A percentile compares a stretch with the other conserved stretches of the same genome.
These are phyloP conservation scores for Lactarius deliciosus DNA, from an alignment of 768 basidiomycete genomes.

Conservation along the genomic window DNA sequence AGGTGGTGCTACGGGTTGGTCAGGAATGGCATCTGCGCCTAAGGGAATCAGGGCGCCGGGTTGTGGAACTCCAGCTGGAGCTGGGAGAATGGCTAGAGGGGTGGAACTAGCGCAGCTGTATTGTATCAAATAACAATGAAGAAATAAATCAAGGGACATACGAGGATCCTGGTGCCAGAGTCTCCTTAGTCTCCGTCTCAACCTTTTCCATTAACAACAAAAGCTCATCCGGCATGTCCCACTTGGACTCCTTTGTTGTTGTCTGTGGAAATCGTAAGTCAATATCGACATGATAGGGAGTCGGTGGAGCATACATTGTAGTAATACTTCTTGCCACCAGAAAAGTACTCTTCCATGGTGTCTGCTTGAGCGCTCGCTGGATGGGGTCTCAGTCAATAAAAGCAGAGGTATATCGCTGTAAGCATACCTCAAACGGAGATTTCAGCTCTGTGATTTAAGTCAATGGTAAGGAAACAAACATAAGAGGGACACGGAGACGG, in stretches of 20 bases:
- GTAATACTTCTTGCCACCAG: slow-evolving; percentile 88
- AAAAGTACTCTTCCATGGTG: slow-evolving; percentile 95
- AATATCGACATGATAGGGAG: not conserved
- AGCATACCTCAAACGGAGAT: slow-evolving; percentile 81
- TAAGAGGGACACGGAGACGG: slow-evolving; percentile 30
- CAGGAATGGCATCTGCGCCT: slow-evolving; percentile 33
- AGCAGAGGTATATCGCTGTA: not conserved
- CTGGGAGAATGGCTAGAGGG: slow-evolving; percentile 16
- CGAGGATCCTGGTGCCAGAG: slow-evolving; percentile 31
- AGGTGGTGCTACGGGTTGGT: slow-evolving; percentile 46
- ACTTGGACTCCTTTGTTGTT: slow-evolving; percentile 90
- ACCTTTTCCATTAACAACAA: slow-evolving; percentile 81
- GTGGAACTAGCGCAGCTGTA: slow-evolving; percentile 12
- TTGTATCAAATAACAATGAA: not conserved
- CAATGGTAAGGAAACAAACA: not conserved
- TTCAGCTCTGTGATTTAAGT: slow-evolving; percentile 49
- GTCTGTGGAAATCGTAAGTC: slow-evolving; percentile 47
- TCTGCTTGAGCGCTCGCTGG: slow-evolving; percentile 83
- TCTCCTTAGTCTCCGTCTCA: slow-evolving; percentile 63
- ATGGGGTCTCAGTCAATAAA: slow-evolving; percentile 11
- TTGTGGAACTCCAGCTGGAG: slow-evolving; percentile 35
- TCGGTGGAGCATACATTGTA: slow-evolving; percentile 60
- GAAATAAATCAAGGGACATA: not conserved
- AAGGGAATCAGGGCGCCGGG: slow-evolving; percentile 22
- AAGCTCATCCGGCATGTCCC: slow-evolving; percentile 97